A percentile compares a stretch with the other conserved stretches of the same genome.
These are phyloP conservation scores for Esteya vermicola DNA, from an alignment of 2,329 filamentous ascomycete species.

Conservation along the genomic window DNA sequence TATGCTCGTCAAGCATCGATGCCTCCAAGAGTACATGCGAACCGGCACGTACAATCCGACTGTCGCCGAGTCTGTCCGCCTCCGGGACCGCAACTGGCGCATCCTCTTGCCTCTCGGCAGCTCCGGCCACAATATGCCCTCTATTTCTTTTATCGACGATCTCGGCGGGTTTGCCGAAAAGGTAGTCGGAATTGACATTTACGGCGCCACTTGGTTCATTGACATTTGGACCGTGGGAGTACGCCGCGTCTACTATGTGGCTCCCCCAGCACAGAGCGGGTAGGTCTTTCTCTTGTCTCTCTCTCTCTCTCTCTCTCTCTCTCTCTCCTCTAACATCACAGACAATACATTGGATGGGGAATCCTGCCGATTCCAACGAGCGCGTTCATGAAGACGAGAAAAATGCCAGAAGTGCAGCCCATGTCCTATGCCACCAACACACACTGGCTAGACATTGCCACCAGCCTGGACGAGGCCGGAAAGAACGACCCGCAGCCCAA, in stretches of 20 bases:
- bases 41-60: no score
- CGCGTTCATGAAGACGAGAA: background rate
- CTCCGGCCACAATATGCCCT: constrained; percentile 34
- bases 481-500: constrained; percentile 1
- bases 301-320: no score
- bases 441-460: background rate
- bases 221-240: constrained; percentile 33
- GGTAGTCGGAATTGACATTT: constrained; percentile 36
- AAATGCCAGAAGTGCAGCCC: background rate
- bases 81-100: constrained; percentile 32
- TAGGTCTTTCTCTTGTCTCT: background rate
- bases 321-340: background rate
- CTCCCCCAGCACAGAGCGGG: background rate
- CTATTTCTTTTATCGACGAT: constrained; percentile 35
- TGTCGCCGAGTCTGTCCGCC: no score
- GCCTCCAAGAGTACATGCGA: no score
- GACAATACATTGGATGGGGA: background rate
- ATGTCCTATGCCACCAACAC: no score
- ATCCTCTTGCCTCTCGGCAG: constrained; percentile 29
- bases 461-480: background rate
- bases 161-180: constrained; percentile 31
- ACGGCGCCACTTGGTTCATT: constrained; percentile 32
- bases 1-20: no score
- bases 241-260: constrained; percentile 1
- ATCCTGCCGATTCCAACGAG: background rate